phyloP scores from a whole-genome alignment of 2,329 filamentous ascomycete species.

The Aureobasidium sp. region DNA sequence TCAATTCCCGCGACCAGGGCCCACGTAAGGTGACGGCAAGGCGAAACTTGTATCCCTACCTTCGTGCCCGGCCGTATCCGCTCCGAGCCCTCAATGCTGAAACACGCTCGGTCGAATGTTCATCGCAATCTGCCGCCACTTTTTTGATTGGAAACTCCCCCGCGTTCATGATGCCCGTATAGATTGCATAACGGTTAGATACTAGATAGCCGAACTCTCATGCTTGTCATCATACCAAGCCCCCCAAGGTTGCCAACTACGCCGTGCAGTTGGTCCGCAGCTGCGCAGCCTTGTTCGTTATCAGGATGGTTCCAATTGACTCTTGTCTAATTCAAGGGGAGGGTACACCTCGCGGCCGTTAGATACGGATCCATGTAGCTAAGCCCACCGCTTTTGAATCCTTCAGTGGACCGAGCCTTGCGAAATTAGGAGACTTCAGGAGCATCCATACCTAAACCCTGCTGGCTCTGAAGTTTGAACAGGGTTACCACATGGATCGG shows the following conservation, averaged over 20 bases:
- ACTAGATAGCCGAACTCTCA: slow-evolving; percentile 3
- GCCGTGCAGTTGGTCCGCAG: not conserved
- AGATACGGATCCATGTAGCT: slow-evolving; percentile 5
- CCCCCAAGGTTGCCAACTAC: not conserved
- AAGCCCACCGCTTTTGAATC: slow-evolving; percentile 7
- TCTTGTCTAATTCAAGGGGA: not conserved
- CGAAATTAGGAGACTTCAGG: not conserved
- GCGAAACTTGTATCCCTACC: not conserved
- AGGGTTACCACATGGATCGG: not conserved
- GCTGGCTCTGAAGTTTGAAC: not conserved
- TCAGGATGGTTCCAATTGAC: not conserved
- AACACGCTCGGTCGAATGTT: slow-evolving; percentile 2
- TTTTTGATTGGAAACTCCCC: slow-evolving; percentile 11
- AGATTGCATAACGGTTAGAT: not conserved
- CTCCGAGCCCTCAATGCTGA: slow-evolving; percentile 4
- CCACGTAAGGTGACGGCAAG: not conserved
- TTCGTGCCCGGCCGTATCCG: slow-evolving; percentile 3
- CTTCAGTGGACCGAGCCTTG: not conserved
- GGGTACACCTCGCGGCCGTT: not conserved
- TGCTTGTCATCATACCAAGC: not conserved
- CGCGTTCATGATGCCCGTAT: not conserved
- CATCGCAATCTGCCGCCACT: slow-evolving; percentile 9
- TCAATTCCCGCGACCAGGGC: not conserved
- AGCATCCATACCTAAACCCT: not conserved
- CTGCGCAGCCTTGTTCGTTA: not conserved